phyloP scores from a whole-genome alignment of 139 green algal species.

The Chlorella sorokiniana region DNA sequence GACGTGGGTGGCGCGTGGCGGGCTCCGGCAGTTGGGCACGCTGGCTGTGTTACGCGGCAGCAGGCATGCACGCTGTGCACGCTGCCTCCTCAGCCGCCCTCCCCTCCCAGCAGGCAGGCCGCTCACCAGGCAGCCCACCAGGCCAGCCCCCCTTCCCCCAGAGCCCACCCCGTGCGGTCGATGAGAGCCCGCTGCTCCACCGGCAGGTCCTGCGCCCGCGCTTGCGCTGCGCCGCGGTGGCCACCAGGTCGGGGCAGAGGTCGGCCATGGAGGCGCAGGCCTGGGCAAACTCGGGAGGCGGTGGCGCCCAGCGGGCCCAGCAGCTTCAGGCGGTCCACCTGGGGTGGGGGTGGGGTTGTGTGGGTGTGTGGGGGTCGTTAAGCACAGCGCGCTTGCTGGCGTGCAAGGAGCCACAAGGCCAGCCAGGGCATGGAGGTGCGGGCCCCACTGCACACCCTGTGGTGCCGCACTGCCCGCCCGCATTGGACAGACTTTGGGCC shows the following conservation, averaged over 20 bases:
- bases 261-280: conserved; percentile 23
- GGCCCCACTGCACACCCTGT: background rate
- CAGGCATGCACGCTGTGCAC: too few species aligned
- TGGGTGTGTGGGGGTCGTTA: background rate
- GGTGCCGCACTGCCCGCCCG: background rate
- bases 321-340: conserved; percentile 35
- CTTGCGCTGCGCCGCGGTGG: background rate
- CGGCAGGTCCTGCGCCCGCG: background rate
- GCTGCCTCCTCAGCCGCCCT: too few species aligned
- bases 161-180: conserved; percentile 14
- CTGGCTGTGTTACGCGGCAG: too few species aligned
- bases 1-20: background rate
- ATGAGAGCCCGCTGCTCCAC: conserved; percentile 1
- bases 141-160: background rate
- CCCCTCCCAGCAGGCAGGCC: too few species aligned
- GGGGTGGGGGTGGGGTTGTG: background rate
- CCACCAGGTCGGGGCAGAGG: conserved; percentile 24
- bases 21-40: background rate
- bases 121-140: background rate
- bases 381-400: too few species aligned
- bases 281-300: conserved; percentile 31
- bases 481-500: background rate
- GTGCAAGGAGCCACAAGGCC: background rate
- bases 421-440: background rate
- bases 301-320: conserved; percentile 32